Conservation (phyloP, 78 protist genomes). For the Speleostelium caveatum region DNA sequence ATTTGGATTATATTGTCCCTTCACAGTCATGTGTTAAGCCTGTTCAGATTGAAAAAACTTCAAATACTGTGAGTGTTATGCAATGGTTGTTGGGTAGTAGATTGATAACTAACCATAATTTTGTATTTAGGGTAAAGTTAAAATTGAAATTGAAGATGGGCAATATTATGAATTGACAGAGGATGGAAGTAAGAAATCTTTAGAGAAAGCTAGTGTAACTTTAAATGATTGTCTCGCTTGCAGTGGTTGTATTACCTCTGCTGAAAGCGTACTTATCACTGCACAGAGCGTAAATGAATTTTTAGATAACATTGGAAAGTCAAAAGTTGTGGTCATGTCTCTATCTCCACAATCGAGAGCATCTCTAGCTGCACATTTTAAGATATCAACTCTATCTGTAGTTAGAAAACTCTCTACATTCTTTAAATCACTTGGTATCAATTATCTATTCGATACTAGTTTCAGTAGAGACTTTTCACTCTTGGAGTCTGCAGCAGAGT, state of each 20-base stretch:
- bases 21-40: conserved; percentile 81
- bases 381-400: conserved; percentile 24
- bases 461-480: conserved; percentile 86
- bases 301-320: neutral
- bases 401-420: conserved; percentile 18
- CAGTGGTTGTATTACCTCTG: conserved; percentile 97
- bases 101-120: neutral
- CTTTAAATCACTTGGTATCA: conserved; percentile 43
- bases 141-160: conserved; percentile 55
- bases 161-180: conserved; percentile 38
- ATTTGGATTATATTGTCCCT: conserved; percentile 93
- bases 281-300: conserved; percentile 90
- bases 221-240: conserved; percentile 98
- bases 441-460: conserved; percentile 80
- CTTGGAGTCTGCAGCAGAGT: conserved; percentile 83
- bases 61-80: neutral
- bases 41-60: conserved; percentile 50
- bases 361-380: conserved; percentile 87
- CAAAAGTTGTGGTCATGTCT: conserved; percentile 80
- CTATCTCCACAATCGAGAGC: conserved; percentile 93
- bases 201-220: conserved; percentile 86
- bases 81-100: neutral
- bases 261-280: conserved; percentile 96
- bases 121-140: conserved; percentile 11
- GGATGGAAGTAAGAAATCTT: conserved; percentile 64